phyloP scores from a whole-genome alignment of 345 rosid species.

The Dovyalis caffra region DNA sequence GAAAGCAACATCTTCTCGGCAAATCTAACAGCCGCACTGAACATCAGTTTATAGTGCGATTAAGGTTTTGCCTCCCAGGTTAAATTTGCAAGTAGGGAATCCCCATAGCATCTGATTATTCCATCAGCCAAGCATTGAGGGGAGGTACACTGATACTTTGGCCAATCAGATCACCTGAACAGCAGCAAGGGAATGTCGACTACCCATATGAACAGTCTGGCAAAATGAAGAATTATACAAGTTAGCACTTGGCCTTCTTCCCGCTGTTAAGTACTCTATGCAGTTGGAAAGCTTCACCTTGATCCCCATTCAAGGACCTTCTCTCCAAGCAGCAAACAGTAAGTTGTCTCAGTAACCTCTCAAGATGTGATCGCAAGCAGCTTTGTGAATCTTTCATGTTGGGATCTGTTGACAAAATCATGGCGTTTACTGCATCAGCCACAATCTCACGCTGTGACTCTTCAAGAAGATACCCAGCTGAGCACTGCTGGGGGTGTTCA shows the following conservation, averaged over 20 bases:
- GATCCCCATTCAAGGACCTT: slow-evolving; percentile 66
- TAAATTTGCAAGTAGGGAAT: neutral
- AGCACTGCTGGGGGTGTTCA: slow-evolving; percentile 64
- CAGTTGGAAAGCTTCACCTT: slow-evolving; percentile 82
- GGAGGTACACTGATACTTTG: neutral
- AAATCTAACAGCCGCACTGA: neutral
- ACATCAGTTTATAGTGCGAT: neutral
- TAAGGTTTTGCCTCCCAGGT: neutral
- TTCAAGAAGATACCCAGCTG: slow-evolving; percentile 66
- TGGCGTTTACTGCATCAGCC: slow-evolving; percentile 81
- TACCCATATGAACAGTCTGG: neutral
- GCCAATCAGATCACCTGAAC: slow-evolving; percentile 4
- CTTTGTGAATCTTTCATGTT: slow-evolving; percentile 45
- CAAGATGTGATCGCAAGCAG: slow-evolving; percentile 63
- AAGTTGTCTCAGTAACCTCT: slow-evolving; percentile 77
- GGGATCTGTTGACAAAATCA: slow-evolving; percentile 74
- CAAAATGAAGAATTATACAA: neutral
- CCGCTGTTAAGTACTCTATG: slow-evolving; percentile 44
- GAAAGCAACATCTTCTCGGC: neutral
- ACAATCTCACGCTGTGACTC: slow-evolving; percentile 82
- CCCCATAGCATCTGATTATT: neutral
- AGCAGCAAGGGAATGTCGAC: neutral
- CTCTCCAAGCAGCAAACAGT: slow-evolving; percentile 75
- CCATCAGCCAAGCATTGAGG: neutral
- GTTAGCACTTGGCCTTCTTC: slow-evolving; percentile 37